These are phyloP conservation scores for Lagenidium sp. DNA, from an alignment of 352 stramenopile genomes.

Conservation along the genomic window DNA sequence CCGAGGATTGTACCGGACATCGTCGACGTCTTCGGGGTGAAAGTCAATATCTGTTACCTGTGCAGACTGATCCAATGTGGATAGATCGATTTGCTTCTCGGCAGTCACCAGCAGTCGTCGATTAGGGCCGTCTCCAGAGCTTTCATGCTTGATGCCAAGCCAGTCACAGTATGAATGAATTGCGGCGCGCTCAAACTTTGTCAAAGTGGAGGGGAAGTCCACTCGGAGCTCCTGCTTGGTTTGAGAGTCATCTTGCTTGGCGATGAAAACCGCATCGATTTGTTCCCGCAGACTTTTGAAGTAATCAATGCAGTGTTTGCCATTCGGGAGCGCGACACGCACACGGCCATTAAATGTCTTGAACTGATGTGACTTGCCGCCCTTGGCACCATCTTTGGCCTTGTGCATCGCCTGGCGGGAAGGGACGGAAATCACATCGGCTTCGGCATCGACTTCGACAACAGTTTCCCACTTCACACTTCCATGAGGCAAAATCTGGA, in stretches of 20 bases:
- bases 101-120: slow-evolving; percentile 26
- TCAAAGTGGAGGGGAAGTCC: slow-evolving; percentile 27
- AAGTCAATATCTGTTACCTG: no score
- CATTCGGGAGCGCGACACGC: slow-evolving; percentile 13
- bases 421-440: slow-evolving; percentile 33
- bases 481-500: slow-evolving; percentile 46
- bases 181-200: slow-evolving; percentile 53
- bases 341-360: slow-evolving; percentile 34
- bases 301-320: slow-evolving; percentile 48
- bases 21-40: slow-evolving; percentile 39
- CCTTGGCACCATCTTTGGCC: slow-evolving; percentile 13
- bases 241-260: slow-evolving; percentile 5
- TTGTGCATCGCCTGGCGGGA: slow-evolving; percentile 18
- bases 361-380: slow-evolving; percentile 19
- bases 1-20: slow-evolving; percentile 58
- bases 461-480: slow-evolving; percentile 57
- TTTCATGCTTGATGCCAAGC: slow-evolving; percentile 47
- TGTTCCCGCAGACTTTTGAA: slow-evolving; percentile 40
- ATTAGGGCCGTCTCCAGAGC: slow-evolving; percentile 26
- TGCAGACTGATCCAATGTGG: slow-evolving; percentile 19
- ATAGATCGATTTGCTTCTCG: neutral
- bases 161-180: slow-evolving; percentile 59
- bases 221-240: slow-evolving; percentile 26
- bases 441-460: slow-evolving; percentile 27
- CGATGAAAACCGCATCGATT: slow-evolving; percentile 27